These are phyloP conservation scores for Hanseniaspora thailandica DNA, from an alignment of 805 yeast genomes.

Conservation along the genomic window DNA sequence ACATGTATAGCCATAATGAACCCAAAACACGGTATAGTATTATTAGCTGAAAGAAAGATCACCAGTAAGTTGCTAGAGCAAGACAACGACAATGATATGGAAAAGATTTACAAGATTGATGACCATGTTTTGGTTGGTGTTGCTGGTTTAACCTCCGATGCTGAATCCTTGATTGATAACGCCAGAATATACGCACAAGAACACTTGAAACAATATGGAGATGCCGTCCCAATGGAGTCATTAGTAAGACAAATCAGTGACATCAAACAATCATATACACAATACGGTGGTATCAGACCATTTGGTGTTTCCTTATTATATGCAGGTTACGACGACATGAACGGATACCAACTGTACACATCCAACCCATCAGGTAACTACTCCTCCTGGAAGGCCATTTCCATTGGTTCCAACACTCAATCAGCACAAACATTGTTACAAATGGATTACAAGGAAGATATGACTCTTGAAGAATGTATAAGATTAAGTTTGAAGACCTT, in stretches of 20 bases:
- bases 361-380: slow-evolving; percentile 97
- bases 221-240: slow-evolving; percentile 85
- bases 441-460: slow-evolving; percentile 83
- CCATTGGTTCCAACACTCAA: slow-evolving; percentile 90
- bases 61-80: slow-evolving; percentile 87
- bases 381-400: slow-evolving; percentile 96
- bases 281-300: slow-evolving; percentile 96
- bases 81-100: slow-evolving; percentile 64
- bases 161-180: slow-evolving; percentile 73
- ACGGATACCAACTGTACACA: slow-evolving; percentile 83
- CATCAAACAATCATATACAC: slow-evolving; percentile 94
- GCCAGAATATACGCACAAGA: slow-evolving; percentile 80
- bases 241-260: slow-evolving; percentile 84
- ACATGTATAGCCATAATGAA: slow-evolving; percentile 84
- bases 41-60: slow-evolving; percentile 94
- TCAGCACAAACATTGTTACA: slow-evolving; percentile 92
- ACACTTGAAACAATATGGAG: slow-evolving; percentile 75
- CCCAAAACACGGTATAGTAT: slow-evolving; percentile 74
- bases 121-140: slow-evolving; percentile 84
- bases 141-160: slow-evolving; percentile 97
- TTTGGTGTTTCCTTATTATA: slow-evolving; percentile 93
- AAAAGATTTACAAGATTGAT: slow-evolving; percentile 76
- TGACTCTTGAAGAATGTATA: slow-evolving; percentile 61
- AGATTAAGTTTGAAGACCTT: slow-evolving; percentile 82
- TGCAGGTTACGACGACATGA: slow-evolving; percentile 88